phyloP scores from a whole-genome alignment of 2,329 filamentous ascomycete genomes.

The Calcarisporium arbuscula region DNA sequence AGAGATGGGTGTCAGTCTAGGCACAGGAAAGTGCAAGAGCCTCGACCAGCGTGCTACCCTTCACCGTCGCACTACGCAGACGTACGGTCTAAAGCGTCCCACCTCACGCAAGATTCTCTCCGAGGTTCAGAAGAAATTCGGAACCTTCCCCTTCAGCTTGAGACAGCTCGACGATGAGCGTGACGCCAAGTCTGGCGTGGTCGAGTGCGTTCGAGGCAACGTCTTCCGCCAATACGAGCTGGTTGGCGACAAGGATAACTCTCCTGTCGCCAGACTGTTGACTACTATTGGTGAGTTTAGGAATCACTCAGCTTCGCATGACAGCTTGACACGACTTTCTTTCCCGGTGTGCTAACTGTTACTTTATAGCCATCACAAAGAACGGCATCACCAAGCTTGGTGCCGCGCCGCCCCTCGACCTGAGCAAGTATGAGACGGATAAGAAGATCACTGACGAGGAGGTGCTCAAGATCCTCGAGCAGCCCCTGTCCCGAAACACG shows the following conservation, averaged over 20 bases:
- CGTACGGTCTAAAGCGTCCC: slow-evolving; percentile 88
- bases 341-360: slow-evolving; percentile 4
- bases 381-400: slow-evolving; percentile 87
- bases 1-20: slow-evolving; percentile 87
- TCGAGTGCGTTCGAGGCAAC: slow-evolving; percentile 90
- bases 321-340: slow-evolving; percentile 6
- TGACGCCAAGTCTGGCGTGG: slow-evolving; percentile 88
- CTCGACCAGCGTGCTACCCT: slow-evolving; percentile 83
- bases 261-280: slow-evolving; percentile 78
- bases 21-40: slow-evolving; percentile 90
- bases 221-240: slow-evolving; percentile 96
- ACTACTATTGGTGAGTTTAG: slow-evolving; percentile 87
- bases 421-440: slow-evolving; percentile 82
- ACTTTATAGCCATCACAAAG: slow-evolving; percentile 78
- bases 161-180: slow-evolving; percentile 96
- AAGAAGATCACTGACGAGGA: slow-evolving; percentile 98
- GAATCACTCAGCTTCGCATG: not conserved
- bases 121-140: slow-evolving; percentile 95
- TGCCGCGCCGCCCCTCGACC: slow-evolving; percentile 66
- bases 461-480: slow-evolving; percentile 88
- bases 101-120: slow-evolving; percentile 89
- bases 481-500: slow-evolving; percentile 78
- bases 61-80: slow-evolving; percentile 86
- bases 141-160: slow-evolving; percentile 95
- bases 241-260: slow-evolving; percentile 84